phyloP scores from a whole-genome alignment of 176 grass and related monocot species.

The Poa annua region DNA sequence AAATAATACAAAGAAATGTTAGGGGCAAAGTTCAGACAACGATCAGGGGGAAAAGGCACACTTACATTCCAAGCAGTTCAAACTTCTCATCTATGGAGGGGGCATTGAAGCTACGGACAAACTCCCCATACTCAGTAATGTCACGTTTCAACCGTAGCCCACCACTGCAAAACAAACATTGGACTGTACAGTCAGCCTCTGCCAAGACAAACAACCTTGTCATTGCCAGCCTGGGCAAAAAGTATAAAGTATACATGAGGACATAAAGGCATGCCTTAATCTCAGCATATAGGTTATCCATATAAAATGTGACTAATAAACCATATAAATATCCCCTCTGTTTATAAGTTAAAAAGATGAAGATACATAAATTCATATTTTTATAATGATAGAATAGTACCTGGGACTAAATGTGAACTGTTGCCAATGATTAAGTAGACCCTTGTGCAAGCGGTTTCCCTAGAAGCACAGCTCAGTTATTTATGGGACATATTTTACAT shows the following conservation, averaged over 20 bases:
- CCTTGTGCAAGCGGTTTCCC: conserved; percentile 97
- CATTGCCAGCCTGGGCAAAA: neutral
- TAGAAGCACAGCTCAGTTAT: conserved; percentile 49
- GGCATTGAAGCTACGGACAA: conserved; percentile 94
- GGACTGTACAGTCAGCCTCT: conserved; percentile 30
- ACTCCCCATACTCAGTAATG: conserved; percentile 98
- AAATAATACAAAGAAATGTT: conserved; percentile 29
- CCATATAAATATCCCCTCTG: too few relatives aligned
- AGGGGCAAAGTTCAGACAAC: neutral
- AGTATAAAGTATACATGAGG: too few relatives aligned
- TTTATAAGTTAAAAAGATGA: neutral
- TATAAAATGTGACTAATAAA: too few relatives aligned
- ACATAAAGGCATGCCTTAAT: too few relatives aligned
- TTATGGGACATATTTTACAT: conserved; percentile 24
- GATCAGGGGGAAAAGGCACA: neutral
- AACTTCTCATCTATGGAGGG: conserved; percentile 98
- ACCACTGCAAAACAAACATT: conserved; percentile 62
- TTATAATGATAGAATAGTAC: conserved; percentile 48
- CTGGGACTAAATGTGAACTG: conserved; percentile 98
- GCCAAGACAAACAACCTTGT: conserved; percentile 31
- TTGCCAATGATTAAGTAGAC: conserved; percentile 93
- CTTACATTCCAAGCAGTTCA: conserved; percentile 97
- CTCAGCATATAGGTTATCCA: too few relatives aligned
- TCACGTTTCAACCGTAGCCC: conserved; percentile 97
- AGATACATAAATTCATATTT: neutral